Evolutionary conservation across 2,329 filamentous ascomycete genomes (phyloP), one percentile per base, ranked within the genome.

Genomic region (Pseudodiploospora longispora): DNA sequence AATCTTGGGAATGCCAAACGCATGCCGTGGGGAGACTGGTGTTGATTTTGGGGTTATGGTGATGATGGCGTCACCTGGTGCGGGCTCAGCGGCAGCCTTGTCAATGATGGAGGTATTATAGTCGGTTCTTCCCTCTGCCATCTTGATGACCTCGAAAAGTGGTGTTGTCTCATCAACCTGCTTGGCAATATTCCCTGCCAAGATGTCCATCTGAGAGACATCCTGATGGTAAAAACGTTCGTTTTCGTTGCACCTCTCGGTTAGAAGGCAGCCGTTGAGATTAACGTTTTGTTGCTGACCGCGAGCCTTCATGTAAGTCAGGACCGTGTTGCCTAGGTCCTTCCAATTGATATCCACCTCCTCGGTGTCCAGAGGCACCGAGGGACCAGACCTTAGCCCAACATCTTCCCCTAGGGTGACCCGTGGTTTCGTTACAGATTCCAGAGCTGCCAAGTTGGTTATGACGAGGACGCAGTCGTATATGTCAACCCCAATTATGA

Each of bases 391-490:
- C 6, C 82, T 78, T 28, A 88, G 79, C 49, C 79, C 83, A 42
- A 95, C 76, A 60, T 95, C 88, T 38, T 85, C 82, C 5, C 90
- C 90, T 3, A 97, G 69, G 0, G 86, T 93, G 44, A 88, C 81
- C 42, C 84, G 78, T 4, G 91, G 70, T 46, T 82, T 83, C 32
- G 86, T 88, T 59, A 96, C 94, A 1, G 85, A 80, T 52, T 95
- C 85, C 38, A 97, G 70, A 6, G 89, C 88, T 45, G 87, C 77
- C 38, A 86, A 80, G 37, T 85, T 89, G 67, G 95, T 96, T 59
- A 96, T 90, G 32, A 96, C 85, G 6, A 96, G 76, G 10, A 97
- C 85, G 58, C 90, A 95, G 62, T 97, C 91, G 70, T 96, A 97
- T 30, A 96, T 89, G 60, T 97, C 91, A 35, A 95, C 85, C 3